These are phyloP conservation scores for Fonsecaea pedrosoi DNA, from an alignment of 2,329 filamentous ascomycete species.

Conservation along the genomic window DNA sequence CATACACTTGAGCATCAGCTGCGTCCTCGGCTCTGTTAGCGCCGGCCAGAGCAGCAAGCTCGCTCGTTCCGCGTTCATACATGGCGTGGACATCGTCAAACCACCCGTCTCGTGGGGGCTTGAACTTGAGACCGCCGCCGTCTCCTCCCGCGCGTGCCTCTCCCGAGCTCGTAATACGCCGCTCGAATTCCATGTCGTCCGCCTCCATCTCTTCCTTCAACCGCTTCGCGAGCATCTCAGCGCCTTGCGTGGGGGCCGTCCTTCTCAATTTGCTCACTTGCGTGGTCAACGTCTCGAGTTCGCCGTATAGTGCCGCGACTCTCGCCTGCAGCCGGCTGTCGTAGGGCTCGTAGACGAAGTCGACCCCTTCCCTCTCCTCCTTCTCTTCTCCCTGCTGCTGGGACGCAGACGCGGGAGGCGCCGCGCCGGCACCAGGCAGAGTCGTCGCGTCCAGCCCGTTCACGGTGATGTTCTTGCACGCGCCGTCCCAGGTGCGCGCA, in stretches of 20 bases:
- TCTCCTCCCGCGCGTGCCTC: conserved; percentile 10
- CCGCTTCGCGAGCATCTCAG: conserved; percentile 48
- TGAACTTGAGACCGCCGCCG: conserved; percentile 29
- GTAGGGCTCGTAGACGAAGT: conserved; percentile 52
- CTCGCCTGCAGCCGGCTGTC: conserved; percentile 52
- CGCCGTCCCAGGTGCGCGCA: conserved; percentile 51
- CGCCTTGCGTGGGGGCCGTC: conserved; percentile 52
- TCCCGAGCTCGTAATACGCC: not conserved
- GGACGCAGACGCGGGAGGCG: not conserved
- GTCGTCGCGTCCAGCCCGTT: conserved; percentile 53
- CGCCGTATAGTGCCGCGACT: conserved; percentile 54
- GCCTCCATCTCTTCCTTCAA: conserved; percentile 46
- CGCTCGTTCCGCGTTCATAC: conserved; percentile 50
- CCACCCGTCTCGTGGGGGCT: conserved; percentile 37
- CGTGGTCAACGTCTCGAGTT: conserved; percentile 56
- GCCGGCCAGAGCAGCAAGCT: conserved; percentile 50
- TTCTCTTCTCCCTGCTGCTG: conserved; percentile 28
- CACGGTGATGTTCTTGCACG: conserved; percentile 54
- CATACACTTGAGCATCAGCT: conserved; percentile 40
- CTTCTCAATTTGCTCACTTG: conserved; percentile 55
- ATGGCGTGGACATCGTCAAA: conserved; percentile 52
- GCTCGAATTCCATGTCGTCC: conserved; percentile 54
- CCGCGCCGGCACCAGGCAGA: conserved; percentile 14
- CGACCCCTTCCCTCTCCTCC: conserved; percentile 50
- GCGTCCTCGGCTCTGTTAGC: conserved; percentile 36